A percentile compares a stretch with the other conserved stretches of the same genome.
Evolutionary conservation across 768 basidiomycete species (phyloP).

Genomic region (Leucosporidium scottii): DNA sequence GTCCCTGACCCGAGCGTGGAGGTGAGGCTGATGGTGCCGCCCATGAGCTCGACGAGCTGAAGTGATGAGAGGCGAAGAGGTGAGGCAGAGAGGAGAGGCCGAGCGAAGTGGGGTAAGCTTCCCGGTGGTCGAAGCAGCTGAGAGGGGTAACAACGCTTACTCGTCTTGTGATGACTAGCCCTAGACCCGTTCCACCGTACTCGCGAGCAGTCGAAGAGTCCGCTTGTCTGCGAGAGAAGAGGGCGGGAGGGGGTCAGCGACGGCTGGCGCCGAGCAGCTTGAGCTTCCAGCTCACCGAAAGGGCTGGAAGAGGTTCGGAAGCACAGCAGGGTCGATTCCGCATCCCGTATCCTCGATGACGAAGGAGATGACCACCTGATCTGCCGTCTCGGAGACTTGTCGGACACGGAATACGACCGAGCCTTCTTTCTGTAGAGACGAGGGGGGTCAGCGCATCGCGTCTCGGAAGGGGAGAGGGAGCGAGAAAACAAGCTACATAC

Average conservation of each 20-base stretch:
- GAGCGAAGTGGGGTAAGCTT: no score
- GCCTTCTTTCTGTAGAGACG: no score
- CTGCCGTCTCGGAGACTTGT: slow-evolving; percentile 17
- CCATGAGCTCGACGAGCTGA: slow-evolving; percentile 35
- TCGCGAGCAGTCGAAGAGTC: slow-evolving; percentile 84
- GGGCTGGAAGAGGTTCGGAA: slow-evolving; percentile 30
- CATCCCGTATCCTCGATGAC: slow-evolving; percentile 26
- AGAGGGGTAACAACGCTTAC: background rate
- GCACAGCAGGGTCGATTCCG: slow-evolving; percentile 19
- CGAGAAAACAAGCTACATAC: no score
- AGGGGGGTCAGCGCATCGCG: no score
- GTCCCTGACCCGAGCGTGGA: slow-evolving; percentile 21
- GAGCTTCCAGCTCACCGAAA: slow-evolving; percentile 17
- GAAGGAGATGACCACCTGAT: slow-evolving; percentile 10
- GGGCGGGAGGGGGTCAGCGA: background rate
- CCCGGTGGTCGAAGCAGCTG: no score
- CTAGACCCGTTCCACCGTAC: slow-evolving; percentile 92
- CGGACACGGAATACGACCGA: slow-evolving; percentile 1
- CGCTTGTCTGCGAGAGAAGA: slow-evolving; percentile 52
- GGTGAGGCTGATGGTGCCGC: slow-evolving; percentile 14
- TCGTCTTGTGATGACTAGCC: slow-evolving; percentile 62
- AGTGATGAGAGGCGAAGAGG: background rate
- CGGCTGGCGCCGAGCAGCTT: background rate
- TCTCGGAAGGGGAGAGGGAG: no score
- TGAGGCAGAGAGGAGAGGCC: no score